phyloP scores from a whole-genome alignment of 2,329 filamentous ascomycete species.

The Arthrobotrys sphaeroides region DNA sequence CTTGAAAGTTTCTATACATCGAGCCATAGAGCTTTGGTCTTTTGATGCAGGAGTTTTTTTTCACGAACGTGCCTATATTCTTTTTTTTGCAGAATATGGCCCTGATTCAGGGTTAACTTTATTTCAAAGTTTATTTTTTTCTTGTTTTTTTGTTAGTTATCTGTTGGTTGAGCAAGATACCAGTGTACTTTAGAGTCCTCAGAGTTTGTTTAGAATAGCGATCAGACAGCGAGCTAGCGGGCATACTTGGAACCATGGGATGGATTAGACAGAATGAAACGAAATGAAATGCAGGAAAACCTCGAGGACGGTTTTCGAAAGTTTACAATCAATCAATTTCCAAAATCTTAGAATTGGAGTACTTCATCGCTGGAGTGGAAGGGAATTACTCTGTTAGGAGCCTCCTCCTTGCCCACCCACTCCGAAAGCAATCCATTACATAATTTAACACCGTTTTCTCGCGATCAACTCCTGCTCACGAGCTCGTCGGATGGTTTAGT shows the following conservation, averaged over 20 bases:
- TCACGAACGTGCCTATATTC: neutral
- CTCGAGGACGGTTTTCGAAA: conserved; percentile 5
- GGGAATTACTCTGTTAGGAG: no score
- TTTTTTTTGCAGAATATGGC: neutral
- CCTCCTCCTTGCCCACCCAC: neutral
- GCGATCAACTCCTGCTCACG: neutral
- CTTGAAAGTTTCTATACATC: conserved; percentile 11
- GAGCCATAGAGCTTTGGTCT: conserved; percentile 4
- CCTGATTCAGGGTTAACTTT: neutral
- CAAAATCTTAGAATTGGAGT: neutral
- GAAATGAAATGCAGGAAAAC: conserved; percentile 24
- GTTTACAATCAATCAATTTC: neutral
- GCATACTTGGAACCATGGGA: conserved; percentile 13
- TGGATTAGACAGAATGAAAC: conserved; percentile 38
- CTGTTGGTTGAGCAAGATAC: conserved; percentile 33
- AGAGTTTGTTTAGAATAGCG: conserved; percentile 42
- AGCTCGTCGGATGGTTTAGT: conserved; percentile 21
- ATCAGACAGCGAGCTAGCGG: conserved; percentile 4
- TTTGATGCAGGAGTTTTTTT: conserved; percentile 11
- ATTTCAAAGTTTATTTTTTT: conserved; percentile 7
- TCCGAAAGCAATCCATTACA: neutral
- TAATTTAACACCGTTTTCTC: neutral
- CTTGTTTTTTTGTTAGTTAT: conserved; percentile 3
- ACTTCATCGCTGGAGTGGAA: no score
- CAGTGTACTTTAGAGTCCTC: conserved; percentile 44